These are phyloP conservation scores for Arabidopsis arenosa DNA, from an alignment of 345 rosid species.

Conservation along the genomic window DNA sequence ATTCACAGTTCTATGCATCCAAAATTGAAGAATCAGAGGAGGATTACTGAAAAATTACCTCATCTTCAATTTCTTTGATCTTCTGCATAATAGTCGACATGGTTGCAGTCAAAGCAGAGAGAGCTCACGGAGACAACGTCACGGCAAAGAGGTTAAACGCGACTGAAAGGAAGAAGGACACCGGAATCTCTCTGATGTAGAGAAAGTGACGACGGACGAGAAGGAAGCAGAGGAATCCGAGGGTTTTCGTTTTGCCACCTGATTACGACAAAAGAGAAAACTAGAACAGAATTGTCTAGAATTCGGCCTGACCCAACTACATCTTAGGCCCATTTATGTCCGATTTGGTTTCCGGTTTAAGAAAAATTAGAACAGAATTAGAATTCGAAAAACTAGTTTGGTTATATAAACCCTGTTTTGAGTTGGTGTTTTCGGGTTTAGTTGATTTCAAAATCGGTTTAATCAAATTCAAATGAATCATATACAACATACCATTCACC, in stretches of 20 bases:
- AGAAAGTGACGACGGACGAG: constrained; percentile 30
- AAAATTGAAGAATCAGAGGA: constrained; percentile 1
- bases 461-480: neutral
- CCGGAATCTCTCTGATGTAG: constrained; percentile 13
- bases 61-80: constrained; percentile 94
- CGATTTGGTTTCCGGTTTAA: constrained; percentile 26
- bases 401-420: neutral
- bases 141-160: neutral
- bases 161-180: constrained; percentile 2
- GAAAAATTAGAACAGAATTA: too few relatives aligned
- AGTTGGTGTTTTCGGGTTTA: neutral
- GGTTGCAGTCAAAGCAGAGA: constrained; percentile 31
- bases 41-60: constrained; percentile 52
- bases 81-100: constrained; percentile 90
- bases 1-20: constrained; percentile 19
- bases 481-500: neutral
- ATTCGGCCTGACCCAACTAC: constrained; percentile 29
- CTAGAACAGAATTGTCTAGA: neutral
- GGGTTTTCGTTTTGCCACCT: constrained; percentile 42
- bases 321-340: constrained; percentile 23
- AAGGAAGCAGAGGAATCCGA: constrained; percentile 3
- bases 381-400: neutral
- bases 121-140: neutral
- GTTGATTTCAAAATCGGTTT: neutral
- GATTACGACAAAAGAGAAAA: neutral